Evolutionary conservation across 2,329 filamentous ascomycete species (phyloP), one percentile per base, ranked within the genome.

Genomic region (Ascochyta viciae-villosae): DNA sequence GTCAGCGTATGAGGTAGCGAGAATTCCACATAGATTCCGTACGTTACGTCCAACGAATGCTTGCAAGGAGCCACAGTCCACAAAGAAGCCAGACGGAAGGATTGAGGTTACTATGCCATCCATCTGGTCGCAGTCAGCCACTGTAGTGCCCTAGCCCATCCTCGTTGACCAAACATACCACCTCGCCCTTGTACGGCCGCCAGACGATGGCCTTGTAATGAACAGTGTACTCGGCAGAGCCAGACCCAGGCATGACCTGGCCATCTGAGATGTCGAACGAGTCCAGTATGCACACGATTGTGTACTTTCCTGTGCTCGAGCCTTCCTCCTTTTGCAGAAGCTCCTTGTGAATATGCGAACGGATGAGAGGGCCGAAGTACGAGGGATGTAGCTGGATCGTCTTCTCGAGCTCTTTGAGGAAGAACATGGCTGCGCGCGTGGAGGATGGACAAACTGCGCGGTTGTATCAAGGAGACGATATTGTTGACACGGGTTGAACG

Each of bases 231-330:
- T 97, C 92, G 19, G 95, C 94, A 65, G 96, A 84, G 9, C 93
- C 95, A 60, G 90, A 96, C 8, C 94, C 91, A 3, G 95, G 94
- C 53, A 97, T 85, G 60, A 99, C 94, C 66, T 92, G 89, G 12
- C 93, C 93, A 72, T 96, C 92, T 15, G 92, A 96, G 70, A 98
- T 94, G 66, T 97, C 91, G 70, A 96, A 93, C 44, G 93, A 91
- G 77, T 97, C 93, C 87, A 99, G 94, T 71, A 99, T 96, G 73
- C 92, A 95, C 68, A 99, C 95, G 73, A 99, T 96, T 78, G 95
- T 98, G 82, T 96, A 97, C 75, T 91, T 92, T 55, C 95, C 95
- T 3, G 92, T 95, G 77, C 93, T 97, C 38, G 91, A 94, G 23
- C 95, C 95, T 79, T 99, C 95, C 60, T 97, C 92, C 74, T 98